phyloP scores from a whole-genome alignment of 2,329 filamentous ascomycete genomes.

The Phyllosticta paracitricarpa region DNA sequence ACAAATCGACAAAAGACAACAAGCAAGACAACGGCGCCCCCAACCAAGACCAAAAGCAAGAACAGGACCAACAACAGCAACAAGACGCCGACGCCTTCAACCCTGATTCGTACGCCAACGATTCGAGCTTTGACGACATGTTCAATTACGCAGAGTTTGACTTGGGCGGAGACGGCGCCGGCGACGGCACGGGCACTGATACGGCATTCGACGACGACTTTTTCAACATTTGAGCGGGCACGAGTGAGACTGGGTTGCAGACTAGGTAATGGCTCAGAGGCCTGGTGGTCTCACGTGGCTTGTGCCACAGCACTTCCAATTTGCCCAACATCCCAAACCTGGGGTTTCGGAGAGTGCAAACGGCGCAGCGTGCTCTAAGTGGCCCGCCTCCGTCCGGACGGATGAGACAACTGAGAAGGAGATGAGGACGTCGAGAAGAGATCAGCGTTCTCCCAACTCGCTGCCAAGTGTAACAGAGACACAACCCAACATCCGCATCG shows the following conservation, averaged over 20 bases:
- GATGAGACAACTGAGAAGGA: no score
- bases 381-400: no score
- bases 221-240: constrained; percentile 16
- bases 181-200: background rate
- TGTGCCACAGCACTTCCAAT: no score
- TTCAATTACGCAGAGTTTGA: constrained; percentile 20
- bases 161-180: constrained; percentile 12
- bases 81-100: constrained; percentile 10
- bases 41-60: constrained; percentile 3
- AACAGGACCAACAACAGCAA: constrained; percentile 1
- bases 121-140: constrained; percentile 24
- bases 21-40: constrained; percentile 10
- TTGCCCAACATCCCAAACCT: no score
- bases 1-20: background rate
- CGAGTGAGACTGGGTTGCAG: background rate
- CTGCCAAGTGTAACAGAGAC: no score
- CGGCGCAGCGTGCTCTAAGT: no score
- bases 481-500: no score
- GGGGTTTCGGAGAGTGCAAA: no score
- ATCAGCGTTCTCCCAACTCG: no score
- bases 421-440: no score
- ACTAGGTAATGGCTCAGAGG: no score
- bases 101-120: constrained; percentile 7
- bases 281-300: no score
- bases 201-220: constrained; percentile 10